phyloP scores from a whole-genome alignment of 2,329 filamentous ascomycete species.

The Alternaria longipes region DNA sequence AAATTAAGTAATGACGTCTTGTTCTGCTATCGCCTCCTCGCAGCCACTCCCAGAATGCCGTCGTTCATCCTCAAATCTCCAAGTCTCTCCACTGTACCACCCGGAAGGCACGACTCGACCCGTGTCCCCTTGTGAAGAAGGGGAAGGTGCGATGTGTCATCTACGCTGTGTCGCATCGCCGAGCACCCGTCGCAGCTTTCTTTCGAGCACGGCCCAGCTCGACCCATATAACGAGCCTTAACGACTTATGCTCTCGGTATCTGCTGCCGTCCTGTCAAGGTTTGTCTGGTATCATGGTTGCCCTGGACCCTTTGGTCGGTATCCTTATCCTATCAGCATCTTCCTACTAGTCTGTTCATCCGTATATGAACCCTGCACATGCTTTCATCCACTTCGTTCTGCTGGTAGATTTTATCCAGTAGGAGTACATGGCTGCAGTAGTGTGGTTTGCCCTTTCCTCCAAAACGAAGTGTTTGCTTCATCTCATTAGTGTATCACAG shows the following conservation, averaged over 20 bases:
- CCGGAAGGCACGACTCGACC: conserved; percentile 4
- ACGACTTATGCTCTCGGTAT: background rate
- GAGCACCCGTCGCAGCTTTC: background rate
- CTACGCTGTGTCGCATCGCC: background rate
- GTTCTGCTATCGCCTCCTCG: background rate
- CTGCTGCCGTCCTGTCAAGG: background rate
- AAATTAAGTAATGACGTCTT: background rate
- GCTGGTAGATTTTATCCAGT: background rate
- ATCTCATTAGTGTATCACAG: background rate
- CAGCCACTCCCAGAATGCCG: background rate
- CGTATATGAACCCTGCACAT: background rate
- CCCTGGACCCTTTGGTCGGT: background rate
- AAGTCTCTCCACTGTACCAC: background rate
- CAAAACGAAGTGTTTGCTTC: conserved; percentile 9
- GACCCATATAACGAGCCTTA: background rate
- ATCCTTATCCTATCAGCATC: background rate
- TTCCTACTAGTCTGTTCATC: background rate
- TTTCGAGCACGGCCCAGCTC: background rate
- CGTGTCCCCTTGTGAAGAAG: background rate
- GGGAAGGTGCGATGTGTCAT: conserved; percentile 4
- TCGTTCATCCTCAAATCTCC: background rate
- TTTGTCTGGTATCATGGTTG: background rate
- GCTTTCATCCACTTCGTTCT: background rate
- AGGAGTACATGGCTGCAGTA: background rate
- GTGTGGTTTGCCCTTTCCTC: conserved; percentile 5